A percentile compares a stretch with the other conserved stretches of the same genome.
phyloP scores from a whole-genome alignment of 2,329 filamentous ascomycete species.

The Grosmannia huntii region DNA sequence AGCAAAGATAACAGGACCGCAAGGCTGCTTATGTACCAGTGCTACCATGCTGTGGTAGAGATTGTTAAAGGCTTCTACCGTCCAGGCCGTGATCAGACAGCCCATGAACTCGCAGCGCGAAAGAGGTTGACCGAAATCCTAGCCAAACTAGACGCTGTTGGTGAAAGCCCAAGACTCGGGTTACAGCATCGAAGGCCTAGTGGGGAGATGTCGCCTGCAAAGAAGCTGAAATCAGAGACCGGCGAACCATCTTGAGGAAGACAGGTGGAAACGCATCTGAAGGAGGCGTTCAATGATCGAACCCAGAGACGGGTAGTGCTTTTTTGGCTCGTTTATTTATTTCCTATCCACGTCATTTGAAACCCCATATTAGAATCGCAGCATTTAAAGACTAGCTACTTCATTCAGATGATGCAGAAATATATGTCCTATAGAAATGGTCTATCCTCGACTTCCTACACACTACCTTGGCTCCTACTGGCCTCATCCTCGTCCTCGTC shows the following conservation, averaged over 20 bases:
- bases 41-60: slow-evolving; percentile 39
- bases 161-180: slow-evolving; percentile 17
- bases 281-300: not conserved
- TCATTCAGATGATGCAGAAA: not conserved
- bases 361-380: not conserved
- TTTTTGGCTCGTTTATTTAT: too few relatives aligned
- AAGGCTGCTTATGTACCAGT: slow-evolving; percentile 42
- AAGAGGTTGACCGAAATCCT: slow-evolving; percentile 36
- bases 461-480: not conserved
- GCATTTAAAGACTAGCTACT: not conserved
- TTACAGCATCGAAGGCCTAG: slow-evolving; percentile 23
- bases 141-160: slow-evolving; percentile 25
- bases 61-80: slow-evolving; percentile 45
- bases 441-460: not conserved
- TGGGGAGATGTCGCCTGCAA: slow-evolving; percentile 30
- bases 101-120: slow-evolving; percentile 38
- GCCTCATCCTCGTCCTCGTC: slow-evolving; percentile 29
- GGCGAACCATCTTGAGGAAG: not conserved
- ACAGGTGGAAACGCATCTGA: not conserved
- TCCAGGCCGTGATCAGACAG: slow-evolving; percentile 32
- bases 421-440: too few relatives aligned
- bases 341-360: too few relatives aligned
- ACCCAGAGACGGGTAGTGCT: not conserved
- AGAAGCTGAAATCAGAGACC: slow-evolving; percentile 24
- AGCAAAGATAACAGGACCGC: slow-evolving; percentile 20